Evolutionary conservation across 371 early-diverging fungal genomes (phyloP), one percentile per base, ranked within the genome.

Genomic region (Mortierella sp.): DNA sequence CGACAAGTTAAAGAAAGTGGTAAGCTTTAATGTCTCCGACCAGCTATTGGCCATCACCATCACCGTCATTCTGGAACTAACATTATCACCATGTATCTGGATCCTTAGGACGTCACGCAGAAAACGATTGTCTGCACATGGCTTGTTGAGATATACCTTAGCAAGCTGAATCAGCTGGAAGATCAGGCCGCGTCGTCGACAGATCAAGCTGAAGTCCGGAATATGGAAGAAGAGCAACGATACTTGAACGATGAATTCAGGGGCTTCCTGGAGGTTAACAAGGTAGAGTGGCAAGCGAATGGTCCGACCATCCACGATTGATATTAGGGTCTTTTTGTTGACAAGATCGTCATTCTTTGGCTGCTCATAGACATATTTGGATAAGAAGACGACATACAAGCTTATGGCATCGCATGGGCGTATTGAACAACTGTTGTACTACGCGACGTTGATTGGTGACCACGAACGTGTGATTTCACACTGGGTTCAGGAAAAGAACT

Each of bases 391-490:
- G 0, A 88, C 91, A 0, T 95, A 93, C 70, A 84, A 89, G 51
- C 79, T 96, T 6, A 85, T 96, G n/a, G 80, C 88, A 4, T 91
- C 90, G 26, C 96, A 98, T 78, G 95, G 96, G 4, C 87, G 93
- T 4, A 85, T 83, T 19, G 83, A 87, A 3, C 93, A 94, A 52
- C 63, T 92, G 57, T 81, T 97, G 16, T 87, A 86, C 59, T 95
- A 90, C 81, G 93, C 94, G 1, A 84, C 87, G 12, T 78, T 90
- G 45, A 89, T 94, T 57, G 89, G 90, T 5, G 97, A 98, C 71
- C 87, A 87, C 63, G 93, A 94, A 16, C 84, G 87, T 14, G 89
- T 96, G 23, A 87, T 97, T 30, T 84, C 84, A 5, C 87, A 94
- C 56, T 95, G 93, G 91, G 82, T 95, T 28, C 81, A 87, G 38